A percentile compares a stretch with the other conserved stretches of the same genome.
Conservation (phyloP, 495 filamentous ascomycete species). For the Saxophila tyrrhenica region DNA sequence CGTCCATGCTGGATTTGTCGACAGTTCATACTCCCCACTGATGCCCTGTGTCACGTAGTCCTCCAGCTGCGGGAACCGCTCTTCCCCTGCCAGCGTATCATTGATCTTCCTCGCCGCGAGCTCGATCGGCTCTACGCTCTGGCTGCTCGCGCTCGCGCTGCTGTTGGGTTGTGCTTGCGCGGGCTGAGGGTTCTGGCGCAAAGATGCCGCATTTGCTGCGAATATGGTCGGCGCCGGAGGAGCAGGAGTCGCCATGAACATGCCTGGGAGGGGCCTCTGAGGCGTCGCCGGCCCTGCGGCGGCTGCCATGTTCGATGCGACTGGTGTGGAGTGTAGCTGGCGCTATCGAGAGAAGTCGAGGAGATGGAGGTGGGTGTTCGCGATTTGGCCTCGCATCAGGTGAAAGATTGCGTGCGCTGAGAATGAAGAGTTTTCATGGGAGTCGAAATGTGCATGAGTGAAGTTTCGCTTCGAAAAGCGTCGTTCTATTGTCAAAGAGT, state of each 20-base stretch:
- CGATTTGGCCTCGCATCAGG: background rate
- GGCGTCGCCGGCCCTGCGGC: constrained; percentile 21
- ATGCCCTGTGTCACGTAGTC: constrained; percentile 77
- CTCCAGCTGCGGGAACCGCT: constrained; percentile 79
- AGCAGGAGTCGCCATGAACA: constrained; percentile 29
- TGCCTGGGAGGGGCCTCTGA: constrained; percentile 25
- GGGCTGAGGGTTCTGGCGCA: constrained; percentile 16
- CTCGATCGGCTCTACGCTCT: constrained; percentile 49
- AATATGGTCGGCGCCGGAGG: constrained; percentile 21
- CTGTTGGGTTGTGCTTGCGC: constrained; percentile 8
- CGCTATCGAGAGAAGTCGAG: background rate
- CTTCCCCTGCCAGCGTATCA: constrained; percentile 58
- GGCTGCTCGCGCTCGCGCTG: constrained; percentile 5
- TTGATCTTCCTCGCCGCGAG: constrained; percentile 80
- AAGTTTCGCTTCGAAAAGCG: background rate
- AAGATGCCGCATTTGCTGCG: constrained; percentile 13
- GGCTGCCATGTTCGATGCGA: constrained; percentile 10
- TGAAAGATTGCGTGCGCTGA: background rate
- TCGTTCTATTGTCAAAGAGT: background rate
- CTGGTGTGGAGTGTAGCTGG: background rate
- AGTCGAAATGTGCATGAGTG: background rate
- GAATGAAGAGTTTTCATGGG: no score
- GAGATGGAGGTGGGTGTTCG: background rate
- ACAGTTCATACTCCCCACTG: constrained; percentile 79
- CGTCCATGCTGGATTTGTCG: constrained; percentile 55